Percentiles rank a stretch among this genome's conserved stretches.
These are phyloP conservation scores for Lipomyces yamanashiensis DNA, from an alignment of 805 yeast species.

Conservation along the genomic window DNA sequence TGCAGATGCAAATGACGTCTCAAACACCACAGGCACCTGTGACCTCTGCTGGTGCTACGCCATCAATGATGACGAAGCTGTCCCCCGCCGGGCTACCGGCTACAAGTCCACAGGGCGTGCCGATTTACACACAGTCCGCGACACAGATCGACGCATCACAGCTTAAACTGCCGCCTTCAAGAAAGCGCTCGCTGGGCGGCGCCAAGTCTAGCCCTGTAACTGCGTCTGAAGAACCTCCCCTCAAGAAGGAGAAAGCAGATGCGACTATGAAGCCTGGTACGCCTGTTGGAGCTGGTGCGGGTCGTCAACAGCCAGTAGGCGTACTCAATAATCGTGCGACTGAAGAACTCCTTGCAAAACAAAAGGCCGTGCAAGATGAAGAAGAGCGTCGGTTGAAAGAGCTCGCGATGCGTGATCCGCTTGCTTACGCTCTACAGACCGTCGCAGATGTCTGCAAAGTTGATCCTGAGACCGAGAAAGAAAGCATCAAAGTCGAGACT, in stretches of 20 bases:
- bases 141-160: constrained; percentile 26
- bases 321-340: not conserved
- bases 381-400: constrained; percentile 23
- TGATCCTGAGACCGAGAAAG: constrained; percentile 22
- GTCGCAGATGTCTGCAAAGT: constrained; percentile 31
- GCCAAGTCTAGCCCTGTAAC: constrained; percentile 11
- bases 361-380: constrained; percentile 22
- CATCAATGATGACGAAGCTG: constrained; percentile 3
- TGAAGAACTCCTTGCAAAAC: constrained; percentile 15
- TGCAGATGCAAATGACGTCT: constrained; percentile 7
- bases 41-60: constrained; percentile 10
- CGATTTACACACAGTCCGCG: constrained; percentile 27
- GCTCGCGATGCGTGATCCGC: constrained; percentile 32
- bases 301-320: constrained; percentile 2
- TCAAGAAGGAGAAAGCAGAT: constrained; percentile 24
- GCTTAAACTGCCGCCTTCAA: constrained; percentile 26
- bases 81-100: constrained; percentile 20
- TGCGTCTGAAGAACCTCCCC: constrained; percentile 27
- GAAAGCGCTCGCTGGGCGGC: constrained; percentile 25
- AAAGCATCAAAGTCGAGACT: constrained; percentile 2
- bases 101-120: constrained; percentile 34
- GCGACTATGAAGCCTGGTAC: constrained; percentile 2
- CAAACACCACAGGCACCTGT: not conserved
- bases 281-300: not conserved
- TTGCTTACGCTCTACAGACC: constrained; percentile 30